Percentiles rank a stretch among this genome's conserved stretches.
Evolutionary conservation across 306 rosid genomes (phyloP).

Genomic region (Lithocarpus polystachyus): DNA sequence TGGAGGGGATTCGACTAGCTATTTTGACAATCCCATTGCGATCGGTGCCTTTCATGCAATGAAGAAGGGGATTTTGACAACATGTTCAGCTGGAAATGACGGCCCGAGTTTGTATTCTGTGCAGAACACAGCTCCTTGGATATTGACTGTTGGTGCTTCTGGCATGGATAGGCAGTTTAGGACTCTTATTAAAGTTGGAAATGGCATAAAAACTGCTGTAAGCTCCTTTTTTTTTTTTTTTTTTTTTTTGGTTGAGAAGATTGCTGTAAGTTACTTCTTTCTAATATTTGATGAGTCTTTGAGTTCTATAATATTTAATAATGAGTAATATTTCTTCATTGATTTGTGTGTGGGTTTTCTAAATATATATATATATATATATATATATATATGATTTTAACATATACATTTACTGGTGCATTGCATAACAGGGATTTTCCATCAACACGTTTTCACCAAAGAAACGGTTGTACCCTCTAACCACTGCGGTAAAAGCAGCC

Average conservation of each 20-base stretch:
- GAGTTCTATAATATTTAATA: too few relatives aligned
- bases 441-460: slow-evolving; percentile 38
- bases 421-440: slow-evolving; percentile 47
- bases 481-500: slow-evolving; percentile 47
- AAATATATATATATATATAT: too few relatives aligned
- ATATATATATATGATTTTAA: too few relatives aligned
- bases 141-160: slow-evolving; percentile 31
- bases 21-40: slow-evolving; percentile 16
- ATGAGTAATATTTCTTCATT: too few relatives aligned
- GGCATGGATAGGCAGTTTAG: too few relatives aligned
- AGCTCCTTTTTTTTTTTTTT: neutral
- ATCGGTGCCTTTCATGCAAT: slow-evolving; percentile 43
- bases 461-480: too few relatives aligned
- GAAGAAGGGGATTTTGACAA: slow-evolving; percentile 52
- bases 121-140: slow-evolving; percentile 75
- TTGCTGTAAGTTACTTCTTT: slow-evolving; percentile 31
- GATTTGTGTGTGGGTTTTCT: too few relatives aligned
- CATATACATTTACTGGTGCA: neutral
- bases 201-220: slow-evolving; percentile 19
- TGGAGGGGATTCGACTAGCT: slow-evolving; percentile 30
- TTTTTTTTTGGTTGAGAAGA: too few relatives aligned
- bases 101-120: slow-evolving; percentile 47
- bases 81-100: slow-evolving; percentile 62
- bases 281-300: too few relatives aligned
- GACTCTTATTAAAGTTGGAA: too few relatives aligned